Evolutionary conservation across 2,329 filamentous ascomycete species (phyloP), one percentile per base, ranked within the genome.

Genomic region (Hymenoscyphus linearis): DNA sequence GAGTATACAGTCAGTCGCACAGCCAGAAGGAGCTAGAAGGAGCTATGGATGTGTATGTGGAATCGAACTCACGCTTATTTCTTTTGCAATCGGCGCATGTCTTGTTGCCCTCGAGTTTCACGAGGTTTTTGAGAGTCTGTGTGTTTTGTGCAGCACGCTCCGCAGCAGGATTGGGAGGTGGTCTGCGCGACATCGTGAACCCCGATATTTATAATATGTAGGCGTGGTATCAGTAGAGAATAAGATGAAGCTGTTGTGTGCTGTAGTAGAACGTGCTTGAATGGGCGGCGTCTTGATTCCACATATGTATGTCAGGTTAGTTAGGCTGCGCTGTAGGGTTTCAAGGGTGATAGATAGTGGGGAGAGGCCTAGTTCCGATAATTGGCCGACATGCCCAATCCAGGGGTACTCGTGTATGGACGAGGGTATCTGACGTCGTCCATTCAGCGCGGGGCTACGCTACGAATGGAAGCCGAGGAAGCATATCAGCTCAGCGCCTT

Each of bases 71-170:
- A 96, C 93, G 95, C 77, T 98, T 99, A 81, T 98, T 99, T 75
- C 89, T 87, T 82, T 99, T 99, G 85, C 95, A 99, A 77, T 99
- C 95, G 64, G 93, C 91, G 81, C 95, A 99, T 74, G 90, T 86
- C 81, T 99, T 99, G 80, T 99, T 99, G 65, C 86, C 80, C 73
- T 98, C 93, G 69, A 99, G 80, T 79, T 98, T 99, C 74, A 98
- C 82, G 69, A 99, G 84, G 74, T 85, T 92, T 82, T 98, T 98
- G 76, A 99, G 91, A 52, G 92, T 96, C 75, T 88, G 86, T 76
- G 91, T 88, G 79, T 99, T 99, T 78, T 96, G 90, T 72, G 93
- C 93, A 71, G 92, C 90, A 76, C 91, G 87, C 77, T 96, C 91
- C 68, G 91, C 89, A 67, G 86, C 87, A 73, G 90, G 86, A 77